phyloP scores from a whole-genome alignment of 2,329 filamentous ascomycete genomes.

The Aspergillus tanneri region DNA sequence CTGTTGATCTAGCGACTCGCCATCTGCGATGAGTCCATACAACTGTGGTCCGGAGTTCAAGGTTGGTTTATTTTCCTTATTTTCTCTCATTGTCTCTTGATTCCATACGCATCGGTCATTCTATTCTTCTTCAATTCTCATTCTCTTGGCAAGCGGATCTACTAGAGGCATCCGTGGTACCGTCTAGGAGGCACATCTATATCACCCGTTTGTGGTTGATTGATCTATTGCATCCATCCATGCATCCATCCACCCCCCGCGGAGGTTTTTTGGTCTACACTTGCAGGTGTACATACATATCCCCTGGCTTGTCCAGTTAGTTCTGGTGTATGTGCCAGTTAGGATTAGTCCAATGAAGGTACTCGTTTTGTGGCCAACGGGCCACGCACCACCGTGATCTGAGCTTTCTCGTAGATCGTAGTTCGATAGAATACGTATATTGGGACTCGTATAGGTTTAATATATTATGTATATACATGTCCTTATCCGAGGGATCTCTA shows the following conservation, averaged over 20 bases:
- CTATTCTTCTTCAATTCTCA: constrained; percentile 4
- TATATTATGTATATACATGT: not conserved
- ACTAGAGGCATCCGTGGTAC: constrained; percentile 8
- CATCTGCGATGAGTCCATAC: constrained; percentile 15
- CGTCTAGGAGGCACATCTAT: constrained; percentile 4
- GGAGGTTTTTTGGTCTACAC: constrained; percentile 7
- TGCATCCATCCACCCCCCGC: too few relatives aligned
- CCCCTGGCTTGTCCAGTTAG: constrained; percentile 16
- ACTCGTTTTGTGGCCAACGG: constrained; percentile 25
- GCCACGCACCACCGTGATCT: too few relatives aligned
- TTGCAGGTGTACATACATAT: constrained; percentile 28
- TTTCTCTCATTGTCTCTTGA: constrained; percentile 13
- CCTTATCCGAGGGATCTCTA: constrained; percentile 8
- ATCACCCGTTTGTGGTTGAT: not conserved
- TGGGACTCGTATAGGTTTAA: too few relatives aligned
- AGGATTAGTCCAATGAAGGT: constrained; percentile 27
- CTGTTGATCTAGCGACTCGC: constrained; percentile 23
- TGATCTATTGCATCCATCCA: not conserved
- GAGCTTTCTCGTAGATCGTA: too few relatives aligned
- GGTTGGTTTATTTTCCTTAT: constrained; percentile 35
- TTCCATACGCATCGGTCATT: not conserved
- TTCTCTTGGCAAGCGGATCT: constrained; percentile 6
- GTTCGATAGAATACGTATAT: too few relatives aligned
- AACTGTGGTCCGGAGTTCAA: constrained; percentile 29
- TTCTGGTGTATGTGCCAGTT: constrained; percentile 19